A percentile compares a stretch with the other conserved stretches of the same genome.
Conservation (phyloP, 2,329 filamentous ascomycete genomes). For the Colletotrichum karsti region DNA sequence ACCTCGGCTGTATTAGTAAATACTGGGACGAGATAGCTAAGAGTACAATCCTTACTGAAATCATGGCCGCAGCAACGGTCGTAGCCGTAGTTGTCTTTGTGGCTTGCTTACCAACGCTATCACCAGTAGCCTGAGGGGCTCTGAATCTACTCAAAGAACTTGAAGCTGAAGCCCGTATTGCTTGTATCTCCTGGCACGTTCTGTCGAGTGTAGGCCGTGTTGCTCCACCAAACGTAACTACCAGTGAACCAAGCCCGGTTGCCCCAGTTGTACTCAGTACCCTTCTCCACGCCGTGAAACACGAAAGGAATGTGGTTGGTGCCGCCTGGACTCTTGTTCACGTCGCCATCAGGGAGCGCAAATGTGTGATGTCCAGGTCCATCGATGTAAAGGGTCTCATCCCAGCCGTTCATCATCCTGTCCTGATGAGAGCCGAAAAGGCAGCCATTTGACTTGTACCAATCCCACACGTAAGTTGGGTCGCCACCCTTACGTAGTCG, state of each 20-base stretch:
- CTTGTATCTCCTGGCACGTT: constrained; percentile 30
- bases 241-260: constrained; percentile 32
- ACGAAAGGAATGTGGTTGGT: constrained; percentile 30
- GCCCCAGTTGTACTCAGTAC: constrained; percentile 31
- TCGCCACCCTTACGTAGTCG: constrained; percentile 34
- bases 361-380: constrained; percentile 37
- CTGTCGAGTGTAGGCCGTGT: constrained; percentile 28
- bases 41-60: too few relatives aligned
- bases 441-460: constrained; percentile 38
- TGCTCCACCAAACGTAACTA: constrained; percentile 31
- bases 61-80: too few relatives aligned
- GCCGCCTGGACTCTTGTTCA: constrained; percentile 25
- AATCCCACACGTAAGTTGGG: constrained; percentile 36
- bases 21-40: too few relatives aligned
- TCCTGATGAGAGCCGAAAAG: constrained; percentile 34
- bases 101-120: too few relatives aligned
- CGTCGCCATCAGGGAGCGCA: constrained; percentile 30
- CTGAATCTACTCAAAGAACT: constrained; percentile 34
- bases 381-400: constrained; percentile 31
- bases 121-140: too few relatives aligned
- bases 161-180: constrained; percentile 31
- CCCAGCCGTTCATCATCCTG: constrained; percentile 36
- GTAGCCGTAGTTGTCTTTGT: too few relatives aligned
- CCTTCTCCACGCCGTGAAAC: constrained; percentile 33
- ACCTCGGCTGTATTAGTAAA: too few relatives aligned